phyloP scores from a whole-genome alignment of 768 basidiomycete genomes.

The Lanmaoa rubissima region DNA sequence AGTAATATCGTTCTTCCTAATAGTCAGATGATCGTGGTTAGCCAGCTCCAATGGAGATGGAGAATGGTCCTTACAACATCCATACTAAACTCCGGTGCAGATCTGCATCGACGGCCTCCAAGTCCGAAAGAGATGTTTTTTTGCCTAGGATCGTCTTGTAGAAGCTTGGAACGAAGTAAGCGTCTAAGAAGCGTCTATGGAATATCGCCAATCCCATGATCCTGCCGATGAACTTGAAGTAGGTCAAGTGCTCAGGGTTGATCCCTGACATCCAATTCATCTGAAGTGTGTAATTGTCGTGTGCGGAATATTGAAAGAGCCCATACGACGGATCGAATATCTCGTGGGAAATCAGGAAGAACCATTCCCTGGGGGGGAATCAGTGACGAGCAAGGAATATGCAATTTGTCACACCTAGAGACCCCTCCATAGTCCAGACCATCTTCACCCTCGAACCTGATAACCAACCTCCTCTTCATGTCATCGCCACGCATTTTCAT shows the following conservation, averaged over 20 bases:
- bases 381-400: not conserved
- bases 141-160: slow-evolving; percentile 78
- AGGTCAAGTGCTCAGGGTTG: slow-evolving; percentile 74
- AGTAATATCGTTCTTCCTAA: slow-evolving; percentile 74
- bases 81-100: slow-evolving; percentile 66
- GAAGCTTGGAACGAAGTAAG: slow-evolving; percentile 77
- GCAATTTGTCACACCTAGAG: slow-evolving; percentile 49
- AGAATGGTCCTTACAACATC: slow-evolving; percentile 60
- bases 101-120: slow-evolving; percentile 69
- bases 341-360: slow-evolving; percentile 80
- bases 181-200: slow-evolving; percentile 75
- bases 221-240: slow-evolving; percentile 81
- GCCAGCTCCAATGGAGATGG: not conserved
- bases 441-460: slow-evolving; percentile 78
- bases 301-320: slow-evolving; percentile 77
- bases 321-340: slow-evolving; percentile 83
- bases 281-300: slow-evolving; percentile 79
- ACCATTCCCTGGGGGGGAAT: slow-evolving; percentile 63
- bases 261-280: slow-evolving; percentile 76
- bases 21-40: slow-evolving; percentile 1
- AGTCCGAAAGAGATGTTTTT: slow-evolving; percentile 55
- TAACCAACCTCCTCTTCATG: slow-evolving; percentile 66
- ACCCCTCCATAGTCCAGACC: slow-evolving; percentile 79
- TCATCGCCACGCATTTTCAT: slow-evolving; percentile 78
- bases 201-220: slow-evolving; percentile 73